phyloP scores from a whole-genome alignment of 2,329 filamentous ascomycete genomes.

The Mycosphaerella sp. region DNA sequence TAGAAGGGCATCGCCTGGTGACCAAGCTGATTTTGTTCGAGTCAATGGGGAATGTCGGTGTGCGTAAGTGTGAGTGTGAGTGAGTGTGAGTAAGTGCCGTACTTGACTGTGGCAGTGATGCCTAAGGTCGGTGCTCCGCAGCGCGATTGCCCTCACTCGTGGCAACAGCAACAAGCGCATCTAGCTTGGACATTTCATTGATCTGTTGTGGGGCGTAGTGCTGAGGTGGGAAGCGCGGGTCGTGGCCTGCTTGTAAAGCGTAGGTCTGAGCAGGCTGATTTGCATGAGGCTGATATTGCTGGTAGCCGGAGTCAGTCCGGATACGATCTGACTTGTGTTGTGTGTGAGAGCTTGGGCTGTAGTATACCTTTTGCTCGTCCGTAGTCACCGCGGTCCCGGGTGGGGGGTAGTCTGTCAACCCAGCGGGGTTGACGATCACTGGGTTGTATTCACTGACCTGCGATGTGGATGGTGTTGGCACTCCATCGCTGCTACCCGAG shows the following conservation, averaged over 20 bases:
- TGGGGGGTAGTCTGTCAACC: constrained; percentile 42
- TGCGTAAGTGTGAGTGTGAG: not conserved
- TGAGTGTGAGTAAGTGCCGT: not conserved
- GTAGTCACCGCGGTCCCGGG: constrained; percentile 32
- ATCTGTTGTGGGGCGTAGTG: constrained; percentile 31
- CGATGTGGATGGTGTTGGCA: constrained; percentile 48
- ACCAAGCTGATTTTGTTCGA: not conserved
- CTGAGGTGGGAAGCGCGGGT: constrained; percentile 28
- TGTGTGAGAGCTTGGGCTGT: constrained; percentile 8
- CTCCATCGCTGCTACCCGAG: constrained; percentile 50
- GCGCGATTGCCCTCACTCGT: constrained; percentile 48
- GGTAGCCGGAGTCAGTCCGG: constrained; percentile 33
- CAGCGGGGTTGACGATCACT: constrained; percentile 48
- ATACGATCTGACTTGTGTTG: constrained; percentile 28
- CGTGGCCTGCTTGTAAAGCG: constrained; percentile 32
- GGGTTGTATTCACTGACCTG: constrained; percentile 48
- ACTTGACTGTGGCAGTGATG: no score
- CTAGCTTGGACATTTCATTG: constrained; percentile 50
- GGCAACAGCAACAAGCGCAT: constrained; percentile 60
- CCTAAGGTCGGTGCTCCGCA: constrained; percentile 26
- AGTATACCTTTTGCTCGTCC: constrained; percentile 36
- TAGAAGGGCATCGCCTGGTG: not conserved
- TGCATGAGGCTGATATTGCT: constrained; percentile 25
- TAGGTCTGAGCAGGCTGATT: constrained; percentile 29
- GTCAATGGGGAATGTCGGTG: not conserved